Evolutionary conservation across 805 yeast genomes (phyloP), one percentile per base, ranked within the genome.

Genomic region (Saccharomyces paradoxus): DNA sequence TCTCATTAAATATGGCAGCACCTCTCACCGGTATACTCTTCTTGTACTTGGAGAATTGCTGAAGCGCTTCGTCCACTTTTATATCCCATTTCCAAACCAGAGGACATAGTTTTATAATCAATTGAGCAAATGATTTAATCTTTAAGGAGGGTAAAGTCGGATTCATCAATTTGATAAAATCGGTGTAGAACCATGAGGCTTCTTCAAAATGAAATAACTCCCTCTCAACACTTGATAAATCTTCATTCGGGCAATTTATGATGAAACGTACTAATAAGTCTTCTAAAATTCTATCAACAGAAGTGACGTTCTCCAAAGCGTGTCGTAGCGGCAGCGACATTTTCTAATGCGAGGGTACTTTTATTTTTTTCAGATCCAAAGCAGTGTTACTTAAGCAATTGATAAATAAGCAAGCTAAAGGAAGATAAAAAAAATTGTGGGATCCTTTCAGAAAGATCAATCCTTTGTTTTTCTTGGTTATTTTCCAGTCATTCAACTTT

Each of bases 181-280:
- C 99, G 50, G 86, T 80, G 71, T 91, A 94, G 67, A 87, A 94
- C 99, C 99, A 94, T 62, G 90, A 97, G 1, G 99, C 99, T 70
- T 94, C 98, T 74, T 94, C 99, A 46, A 94, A 84, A 68, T 91
- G 96, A 73, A 94, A 94, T 65, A 90, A 81, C 27, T 91, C 86
- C 65, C 99, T 78, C 66, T 81, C 71, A 10, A 66, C 68, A 48
- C 69, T 64, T 1, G 94, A 82, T 52, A 92, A 73, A 69, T 94
- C 99, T 64, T 92, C 97, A 4, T 82, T 81, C 9, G 99, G 98
- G 52, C 91, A 87, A 74, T 94, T 94, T 55, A 91, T 81, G 50
- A 95, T 84, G 66, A 94, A 94, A 58, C 99, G 77, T 51, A 89
- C 98, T 17, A 89, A 77, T 37, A 94, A 75, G 67, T 94, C 99